phyloP scores from a whole-genome alignment of 108 stramenopile species.

The Skeletonema marinoi region DNA sequence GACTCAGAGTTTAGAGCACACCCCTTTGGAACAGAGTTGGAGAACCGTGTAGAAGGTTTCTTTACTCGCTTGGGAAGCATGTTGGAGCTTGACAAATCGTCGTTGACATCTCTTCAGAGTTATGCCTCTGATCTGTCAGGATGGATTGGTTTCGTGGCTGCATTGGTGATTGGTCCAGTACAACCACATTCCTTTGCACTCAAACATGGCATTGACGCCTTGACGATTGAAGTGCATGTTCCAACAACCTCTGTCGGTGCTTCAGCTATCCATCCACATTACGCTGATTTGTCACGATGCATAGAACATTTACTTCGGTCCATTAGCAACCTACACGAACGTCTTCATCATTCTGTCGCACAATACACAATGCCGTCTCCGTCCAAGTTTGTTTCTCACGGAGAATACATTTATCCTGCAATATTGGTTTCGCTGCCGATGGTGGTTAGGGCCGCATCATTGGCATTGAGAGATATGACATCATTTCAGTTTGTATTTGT shows the following conservation, averaged over 20 bases:
- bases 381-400: slow-evolving; percentile 79
- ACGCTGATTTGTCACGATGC: slow-evolving; percentile 58
- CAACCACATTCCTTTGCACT: slow-evolving; percentile 77
- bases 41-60: background rate
- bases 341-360: slow-evolving; percentile 83
- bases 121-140: slow-evolving; percentile 62
- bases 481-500: slow-evolving; percentile 48
- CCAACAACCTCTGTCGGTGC: background rate
- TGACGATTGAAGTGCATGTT: slow-evolving; percentile 65
- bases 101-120: slow-evolving; percentile 19
- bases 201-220: slow-evolving; percentile 76
- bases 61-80: slow-evolving; percentile 1
- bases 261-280: slow-evolving; percentile 37
- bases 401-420: slow-evolving; percentile 80
- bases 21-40: slow-evolving; percentile 21
- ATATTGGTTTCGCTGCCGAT: slow-evolving; percentile 75
- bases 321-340: slow-evolving; percentile 84
- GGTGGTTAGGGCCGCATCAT: slow-evolving; percentile 62
- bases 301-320: slow-evolving; percentile 65
- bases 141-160: slow-evolving; percentile 45
- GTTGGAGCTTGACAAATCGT: slow-evolving; percentile 14
- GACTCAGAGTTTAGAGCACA: slow-evolving; percentile 28
- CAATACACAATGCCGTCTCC: slow-evolving; percentile 78
- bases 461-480: slow-evolving; percentile 57
- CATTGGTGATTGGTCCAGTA: slow-evolving; percentile 30